Conservation (phyloP, 768 basidiomycete species). For the Panaeolus papilionaceus region DNA sequence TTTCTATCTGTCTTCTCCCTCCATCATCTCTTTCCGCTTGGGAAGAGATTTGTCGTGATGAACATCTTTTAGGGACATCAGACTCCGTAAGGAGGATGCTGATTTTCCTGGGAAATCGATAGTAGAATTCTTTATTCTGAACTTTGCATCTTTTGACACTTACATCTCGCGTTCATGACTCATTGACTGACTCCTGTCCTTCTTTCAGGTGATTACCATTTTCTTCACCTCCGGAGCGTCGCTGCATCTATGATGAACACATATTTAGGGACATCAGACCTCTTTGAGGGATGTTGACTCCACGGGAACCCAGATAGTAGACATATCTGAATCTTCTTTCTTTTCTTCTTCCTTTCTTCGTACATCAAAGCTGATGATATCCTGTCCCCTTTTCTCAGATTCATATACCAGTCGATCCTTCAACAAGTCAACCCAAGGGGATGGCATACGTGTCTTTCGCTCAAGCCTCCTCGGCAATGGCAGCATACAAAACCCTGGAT, state of each 20-base stretch:
- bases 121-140: constrained; percentile 50
- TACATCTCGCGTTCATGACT: not conserved
- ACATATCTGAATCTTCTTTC: constrained; percentile 43
- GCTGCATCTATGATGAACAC: constrained; percentile 45
- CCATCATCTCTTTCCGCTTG: constrained; percentile 19
- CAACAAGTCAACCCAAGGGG: constrained; percentile 55
- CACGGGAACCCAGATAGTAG: constrained; percentile 69
- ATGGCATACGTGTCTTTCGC: constrained; percentile 57
- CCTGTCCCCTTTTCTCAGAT: constrained; percentile 37
- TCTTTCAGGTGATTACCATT: constrained; percentile 45
- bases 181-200: constrained; percentile 26
- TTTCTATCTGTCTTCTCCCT: not conserved
- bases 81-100: constrained; percentile 47
- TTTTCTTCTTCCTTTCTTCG: constrained; percentile 13
- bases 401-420: constrained; percentile 53
- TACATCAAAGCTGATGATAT: constrained; percentile 12
- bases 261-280: constrained; percentile 73
- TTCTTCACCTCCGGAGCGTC: constrained; percentile 16
- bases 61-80: constrained; percentile 61
- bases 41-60: constrained; percentile 45
- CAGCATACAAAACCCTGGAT: constrained; percentile 82
- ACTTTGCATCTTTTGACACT: constrained; percentile 10
- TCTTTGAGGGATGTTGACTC: constrained; percentile 61
- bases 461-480: constrained; percentile 49
- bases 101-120: constrained; percentile 52